Conservation (phyloP, 192 early-diverging fungal genomes). For the Coemansia sp. region DNA sequence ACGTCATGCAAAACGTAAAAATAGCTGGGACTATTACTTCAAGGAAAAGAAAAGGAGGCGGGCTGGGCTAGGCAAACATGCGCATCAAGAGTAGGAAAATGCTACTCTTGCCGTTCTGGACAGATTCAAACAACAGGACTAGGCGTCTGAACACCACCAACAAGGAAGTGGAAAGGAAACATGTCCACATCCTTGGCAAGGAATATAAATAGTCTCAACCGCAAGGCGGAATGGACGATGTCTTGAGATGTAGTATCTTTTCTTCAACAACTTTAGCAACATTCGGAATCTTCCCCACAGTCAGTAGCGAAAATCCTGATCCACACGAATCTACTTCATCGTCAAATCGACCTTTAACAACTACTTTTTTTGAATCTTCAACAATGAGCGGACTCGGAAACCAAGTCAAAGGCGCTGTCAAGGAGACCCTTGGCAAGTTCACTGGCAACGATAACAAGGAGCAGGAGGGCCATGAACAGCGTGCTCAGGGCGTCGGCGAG, state of each 20-base stretch:
- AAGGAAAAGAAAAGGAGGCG: too few relatives aligned
- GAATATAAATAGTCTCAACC: background rate
- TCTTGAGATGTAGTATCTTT: background rate
- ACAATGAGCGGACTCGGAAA: background rate
- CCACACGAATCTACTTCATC: background rate
- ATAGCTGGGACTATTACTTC: too few relatives aligned
- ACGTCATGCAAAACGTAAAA: background rate
- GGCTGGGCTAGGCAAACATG: background rate
- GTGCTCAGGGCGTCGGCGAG: conserved; percentile 16
- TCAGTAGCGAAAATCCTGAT: background rate
- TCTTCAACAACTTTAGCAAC: background rate
- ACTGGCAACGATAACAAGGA: conserved; percentile 19
- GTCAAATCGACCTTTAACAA: background rate
- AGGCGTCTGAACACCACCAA: background rate
- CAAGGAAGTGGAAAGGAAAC: too few relatives aligned
- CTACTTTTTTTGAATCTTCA: background rate
- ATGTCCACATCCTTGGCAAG: too few relatives aligned
- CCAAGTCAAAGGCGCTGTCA: conserved; percentile 13
- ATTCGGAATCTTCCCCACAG: background rate
- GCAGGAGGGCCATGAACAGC: conserved; percentile 10
- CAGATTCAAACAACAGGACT: too few relatives aligned
- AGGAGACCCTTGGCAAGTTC: conserved; percentile 24
- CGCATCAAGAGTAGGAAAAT: background rate
- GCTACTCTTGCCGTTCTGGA: background rate
- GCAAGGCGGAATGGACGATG: background rate